phyloP scores from a whole-genome alignment of 2,329 filamentous ascomycete genomes.

The Neonectria ditissima region DNA sequence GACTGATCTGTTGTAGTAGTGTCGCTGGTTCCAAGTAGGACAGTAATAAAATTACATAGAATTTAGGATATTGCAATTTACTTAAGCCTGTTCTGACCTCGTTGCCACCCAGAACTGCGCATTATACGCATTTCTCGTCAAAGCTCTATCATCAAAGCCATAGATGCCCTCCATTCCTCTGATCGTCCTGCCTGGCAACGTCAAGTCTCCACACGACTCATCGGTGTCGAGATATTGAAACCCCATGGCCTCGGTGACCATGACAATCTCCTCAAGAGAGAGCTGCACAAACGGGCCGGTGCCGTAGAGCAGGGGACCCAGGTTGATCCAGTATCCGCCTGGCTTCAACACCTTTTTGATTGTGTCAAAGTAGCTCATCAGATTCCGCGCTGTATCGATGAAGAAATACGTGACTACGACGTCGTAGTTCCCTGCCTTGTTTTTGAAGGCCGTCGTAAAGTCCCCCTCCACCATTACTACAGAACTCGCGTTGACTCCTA shows the following conservation, averaged over 20 bases:
- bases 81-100: constrained; percentile 19
- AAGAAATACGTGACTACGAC: constrained; percentile 68
- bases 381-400: constrained; percentile 69
- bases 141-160: constrained; percentile 61
- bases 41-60: not conserved
- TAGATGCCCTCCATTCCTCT: constrained; percentile 63
- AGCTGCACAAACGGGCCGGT: constrained; percentile 66
- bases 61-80: not conserved
- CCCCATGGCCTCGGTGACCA: constrained; percentile 60
- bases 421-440: constrained; percentile 54
- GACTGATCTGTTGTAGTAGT: constrained; percentile 33
- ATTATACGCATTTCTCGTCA: constrained; percentile 65
- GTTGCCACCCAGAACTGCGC: constrained; percentile 66
- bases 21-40: no score
- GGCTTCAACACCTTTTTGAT: constrained; percentile 60
- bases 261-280: constrained; percentile 64
- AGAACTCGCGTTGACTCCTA: constrained; percentile 45
- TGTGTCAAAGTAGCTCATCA: constrained; percentile 66
- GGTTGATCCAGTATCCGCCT: constrained; percentile 67
- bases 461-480: constrained; percentile 67
- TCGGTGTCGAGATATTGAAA: constrained; percentile 62
- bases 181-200: constrained; percentile 55
- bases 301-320: constrained; percentile 67
- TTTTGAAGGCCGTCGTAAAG: constrained; percentile 59
- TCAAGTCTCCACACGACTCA: constrained; percentile 55